Base-by-base conservation (phyloP, 805 yeast genomes). In the Cyberlindnera saturnus region DNA sequence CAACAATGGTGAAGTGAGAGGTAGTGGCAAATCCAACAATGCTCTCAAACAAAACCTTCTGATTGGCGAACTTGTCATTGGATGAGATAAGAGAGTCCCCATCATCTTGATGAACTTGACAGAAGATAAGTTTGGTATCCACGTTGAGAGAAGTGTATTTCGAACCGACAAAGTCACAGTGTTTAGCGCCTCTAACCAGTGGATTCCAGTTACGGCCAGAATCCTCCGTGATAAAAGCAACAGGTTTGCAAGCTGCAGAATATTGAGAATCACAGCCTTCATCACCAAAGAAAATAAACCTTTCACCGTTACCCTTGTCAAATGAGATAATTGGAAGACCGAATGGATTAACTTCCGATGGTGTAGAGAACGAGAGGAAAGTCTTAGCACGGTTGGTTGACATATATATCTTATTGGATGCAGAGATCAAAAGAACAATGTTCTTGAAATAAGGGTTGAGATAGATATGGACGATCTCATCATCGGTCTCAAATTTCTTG, bases 1-100 rank as follows among this genome's bases (percentile, higher is more conserved):
- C 97, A 41, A 82, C 87, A 32, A 91, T 75, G 17, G 86, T 68
- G 55, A 75, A 91, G 23, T 77, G 80, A 9, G 84, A 81, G 14
- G 83, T 79, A 9, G 79, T 64, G 9, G 95, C 90, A 54, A 79
- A 81, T 0, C 96, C 96, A 32, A 84, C 76, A 36, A 84, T 75
- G 34, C 72, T 65, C 2, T 81, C 81, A 52, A 82, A 81, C 3
- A 73, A 47, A 0, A 61, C 67, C 7, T 58, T 63, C 11, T 67
- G 62, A 4, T 46, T 39, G 7, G 34, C 17, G 26, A 57, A 59
- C 7, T 42, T 40, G 36, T 59, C 60, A 6, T 47, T n/a, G 1
- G 61, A 53, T 1, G 55, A 38, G 2, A 48, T 53, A 40, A 77
- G 61, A 18, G 60, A 51, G n/a, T 56, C 40, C 17, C 52, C 55